Conservation (phyloP, 768 basidiomycete genomes). For the Cubamyces lactineus region DNA sequence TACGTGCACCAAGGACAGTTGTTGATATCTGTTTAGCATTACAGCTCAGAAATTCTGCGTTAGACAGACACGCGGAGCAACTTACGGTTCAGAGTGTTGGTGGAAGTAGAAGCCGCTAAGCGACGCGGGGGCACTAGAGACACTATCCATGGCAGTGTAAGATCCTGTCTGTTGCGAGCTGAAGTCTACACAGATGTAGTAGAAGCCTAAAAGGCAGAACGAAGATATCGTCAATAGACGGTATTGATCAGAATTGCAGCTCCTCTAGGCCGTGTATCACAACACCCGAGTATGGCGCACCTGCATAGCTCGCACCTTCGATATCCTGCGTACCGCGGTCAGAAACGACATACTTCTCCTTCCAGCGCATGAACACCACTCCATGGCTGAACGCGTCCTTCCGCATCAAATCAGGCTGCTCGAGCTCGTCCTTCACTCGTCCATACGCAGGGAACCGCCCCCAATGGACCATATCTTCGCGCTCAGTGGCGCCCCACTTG, state of each 20-base stretch:
- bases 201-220: slow-evolving; percentile 68
- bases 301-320: slow-evolving; percentile 93
- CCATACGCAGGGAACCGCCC: slow-evolving; percentile 89
- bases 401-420: slow-evolving; percentile 78
- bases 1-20: slow-evolving; percentile 79
- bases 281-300: slow-evolving; percentile 47
- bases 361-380: slow-evolving; percentile 95
- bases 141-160: background rate
- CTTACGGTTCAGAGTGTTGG: slow-evolving; percentile 90
- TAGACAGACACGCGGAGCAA: slow-evolving; percentile 24
- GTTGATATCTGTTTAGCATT: slow-evolving; percentile 69
- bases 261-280: background rate
- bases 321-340: slow-evolving; percentile 93
- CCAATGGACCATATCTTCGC: slow-evolving; percentile 95
- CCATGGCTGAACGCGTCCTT: slow-evolving; percentile 66
- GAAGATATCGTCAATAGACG: slow-evolving; percentile 1
- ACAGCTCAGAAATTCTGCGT: no score
- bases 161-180: slow-evolving; percentile 58
- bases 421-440: slow-evolving; percentile 77
- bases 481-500: slow-evolving; percentile 89
- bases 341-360: slow-evolving; percentile 95
- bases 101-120: slow-evolving; percentile 95
- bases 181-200: slow-evolving; percentile 94
- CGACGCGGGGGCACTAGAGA: slow-evolving; percentile 44
- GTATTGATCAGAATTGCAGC: slow-evolving; percentile 5